Conservation (phyloP, 2,329 filamentous ascomycete species). For the Kalmusia sp. region DNA sequence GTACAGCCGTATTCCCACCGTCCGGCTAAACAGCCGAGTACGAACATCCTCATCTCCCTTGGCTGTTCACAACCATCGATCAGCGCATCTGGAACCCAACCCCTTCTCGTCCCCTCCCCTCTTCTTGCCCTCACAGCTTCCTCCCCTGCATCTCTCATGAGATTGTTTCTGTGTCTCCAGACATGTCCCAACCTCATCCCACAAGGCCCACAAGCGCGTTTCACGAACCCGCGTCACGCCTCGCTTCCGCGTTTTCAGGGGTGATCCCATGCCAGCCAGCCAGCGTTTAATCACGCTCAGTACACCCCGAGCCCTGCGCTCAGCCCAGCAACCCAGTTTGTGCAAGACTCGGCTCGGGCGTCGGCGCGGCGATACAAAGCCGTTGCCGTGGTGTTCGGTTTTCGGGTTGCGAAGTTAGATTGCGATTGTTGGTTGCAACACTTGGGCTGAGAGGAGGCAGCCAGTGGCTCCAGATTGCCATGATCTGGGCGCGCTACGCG, state of each 20-base stretch:
- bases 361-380: no score
- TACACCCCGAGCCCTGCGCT: neutral
- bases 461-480: no score
- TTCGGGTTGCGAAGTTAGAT: no score
- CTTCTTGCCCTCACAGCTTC: neutral
- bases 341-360: neutral
- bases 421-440: no score
- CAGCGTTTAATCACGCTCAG: neutral
- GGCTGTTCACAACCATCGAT: neutral
- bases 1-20: neutral
- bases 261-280: no score
- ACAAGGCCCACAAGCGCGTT: neutral
- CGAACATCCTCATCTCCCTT: neutral
- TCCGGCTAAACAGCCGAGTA: neutral
- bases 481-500: no score
- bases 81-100: neutral
- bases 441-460: no score
- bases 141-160: neutral
- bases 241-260: neutral
- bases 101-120: neutral
- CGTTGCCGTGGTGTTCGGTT: no score
- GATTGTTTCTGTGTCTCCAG: neutral
- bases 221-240: slow-evolving; percentile 1
- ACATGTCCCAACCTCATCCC: neutral
- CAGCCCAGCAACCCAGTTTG: slow-evolving; percentile 1